These are phyloP conservation scores for Exserohilum turcica DNA, from an alignment of 2,329 filamentous ascomycete genomes.

Conservation along the genomic window DNA sequence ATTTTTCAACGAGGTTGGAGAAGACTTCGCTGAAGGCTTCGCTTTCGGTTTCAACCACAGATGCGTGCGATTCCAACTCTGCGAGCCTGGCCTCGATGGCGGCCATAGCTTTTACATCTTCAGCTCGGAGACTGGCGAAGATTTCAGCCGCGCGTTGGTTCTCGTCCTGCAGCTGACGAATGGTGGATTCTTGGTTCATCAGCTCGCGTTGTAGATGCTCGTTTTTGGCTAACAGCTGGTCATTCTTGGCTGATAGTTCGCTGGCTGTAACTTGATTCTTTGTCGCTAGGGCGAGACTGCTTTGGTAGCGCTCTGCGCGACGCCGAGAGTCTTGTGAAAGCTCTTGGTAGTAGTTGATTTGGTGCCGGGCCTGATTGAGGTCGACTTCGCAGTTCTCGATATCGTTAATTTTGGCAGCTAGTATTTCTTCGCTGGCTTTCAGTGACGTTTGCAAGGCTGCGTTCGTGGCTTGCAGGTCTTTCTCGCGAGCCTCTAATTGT, in stretches of 20 bases:
- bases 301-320: conserved; percentile 21
- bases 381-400: conserved; percentile 23
- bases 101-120: conserved; percentile 5
- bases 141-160: conserved; percentile 13
- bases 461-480: conserved; percentile 13
- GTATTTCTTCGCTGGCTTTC: conserved; percentile 19
- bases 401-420: conserved; percentile 21
- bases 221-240: conserved; percentile 15
- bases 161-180: conserved; percentile 17
- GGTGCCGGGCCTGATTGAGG: conserved; percentile 19
- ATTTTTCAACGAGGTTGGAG: conserved; percentile 10
- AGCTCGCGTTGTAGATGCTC: conserved; percentile 17
- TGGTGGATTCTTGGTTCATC: conserved; percentile 6
- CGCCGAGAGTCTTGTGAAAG: conserved; percentile 9
- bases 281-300: conserved; percentile 9
- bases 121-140: conserved; percentile 7
- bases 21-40: conserved; percentile 14
- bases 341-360: conserved; percentile 17
- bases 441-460: conserved; percentile 11
- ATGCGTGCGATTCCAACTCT: background rate
- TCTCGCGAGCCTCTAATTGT: conserved; percentile 19
- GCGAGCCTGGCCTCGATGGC: conserved; percentile 2
- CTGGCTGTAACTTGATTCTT: conserved; percentile 5
- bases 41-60: conserved; percentile 13
- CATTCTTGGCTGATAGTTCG: no score